Evolutionary conservation across 805 yeast species (phyloP).

Genomic region (Danielozyma ontarioensis): DNA sequence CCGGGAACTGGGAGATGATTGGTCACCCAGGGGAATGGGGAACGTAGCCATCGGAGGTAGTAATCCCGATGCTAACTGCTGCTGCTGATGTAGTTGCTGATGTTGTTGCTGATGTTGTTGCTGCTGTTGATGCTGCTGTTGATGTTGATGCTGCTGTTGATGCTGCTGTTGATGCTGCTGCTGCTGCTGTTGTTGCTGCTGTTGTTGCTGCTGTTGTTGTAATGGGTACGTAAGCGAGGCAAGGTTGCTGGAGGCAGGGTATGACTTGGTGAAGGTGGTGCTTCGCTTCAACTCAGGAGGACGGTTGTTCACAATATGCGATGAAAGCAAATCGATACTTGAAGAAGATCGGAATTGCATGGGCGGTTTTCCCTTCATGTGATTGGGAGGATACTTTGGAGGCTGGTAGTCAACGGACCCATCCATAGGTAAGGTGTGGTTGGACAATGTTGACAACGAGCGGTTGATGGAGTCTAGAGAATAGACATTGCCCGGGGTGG

Average conservation of each 20-base stretch:
- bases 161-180: slow-evolving; percentile 2
- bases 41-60: slow-evolving; percentile 32
- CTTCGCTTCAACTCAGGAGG: slow-evolving; percentile 7
- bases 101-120: not conserved
- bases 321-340: slow-evolving; percentile 12
- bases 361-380: slow-evolving; percentile 1
- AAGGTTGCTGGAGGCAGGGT: slow-evolving; percentile 48
- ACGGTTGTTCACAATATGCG: slow-evolving; percentile 6
- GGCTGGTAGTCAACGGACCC: slow-evolving; percentile 17
- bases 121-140: not conserved
- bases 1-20: not conserved
- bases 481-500: not conserved
- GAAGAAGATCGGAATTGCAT: slow-evolving; percentile 1
- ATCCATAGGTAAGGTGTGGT: slow-evolving; percentile 19
- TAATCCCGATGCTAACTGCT: slow-evolving; percentile 6
- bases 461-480: not conserved
- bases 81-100: slow-evolving; percentile 1
- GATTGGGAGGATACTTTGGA: slow-evolving; percentile 3
- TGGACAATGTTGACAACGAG: not conserved
- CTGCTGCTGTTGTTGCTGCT: slow-evolving; percentile 4
- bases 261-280: slow-evolving; percentile 29
- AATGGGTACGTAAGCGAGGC: slow-evolving; percentile 44
- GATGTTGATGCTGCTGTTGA: slow-evolving; percentile 4
- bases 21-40: slow-evolving; percentile 3
- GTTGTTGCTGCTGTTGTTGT: slow-evolving; percentile 5